Evolutionary conservation across 2,329 filamentous ascomycete species (phyloP), one percentile per base, ranked within the genome.

Genomic region (Penicillium sp.): DNA sequence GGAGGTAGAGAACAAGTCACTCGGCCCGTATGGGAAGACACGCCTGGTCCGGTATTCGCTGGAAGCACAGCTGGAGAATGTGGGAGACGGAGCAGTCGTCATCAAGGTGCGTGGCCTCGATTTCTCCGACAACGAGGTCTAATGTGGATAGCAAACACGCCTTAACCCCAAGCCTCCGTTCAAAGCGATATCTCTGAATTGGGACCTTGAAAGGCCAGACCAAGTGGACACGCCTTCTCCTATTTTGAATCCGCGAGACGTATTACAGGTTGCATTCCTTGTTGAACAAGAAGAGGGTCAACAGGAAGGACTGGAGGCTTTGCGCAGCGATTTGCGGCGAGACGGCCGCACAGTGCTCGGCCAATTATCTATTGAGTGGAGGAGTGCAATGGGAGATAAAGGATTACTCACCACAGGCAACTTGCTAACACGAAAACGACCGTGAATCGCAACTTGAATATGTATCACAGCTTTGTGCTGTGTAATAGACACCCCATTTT

Each of bases 41-140:
- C 71, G 75, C 44, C 69, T 78, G 48, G 69, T 79, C 48, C 76
- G 78, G 60, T 97, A 92, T 85, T 88, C 92, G 15, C 83, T 99
- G 54, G 95, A 99, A 77, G 95, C 94, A 29, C 95, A 99, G 80
- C 79, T 99, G 62, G 95, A 99, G 81, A 99, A 98, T 77, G 91
- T 93, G 73, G 92, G 92, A 51, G 93, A 97, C 74, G 89, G 89
- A 49, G 83, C 88, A 5, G 90, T 98, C 67, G 87, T 91, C 72
- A 84, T 99, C 56, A 91, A 96, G 77, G 84, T 86, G 71, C 69
- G 71, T 62, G 30, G 50, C 19, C 69, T 13, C 1, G 4, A 35
- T 11, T 30, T 30, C 46, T 17, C 26, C 70, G 44, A 29, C 7
- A n/a, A 11, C 26, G n/a, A 15, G 9, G 15, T 35, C 58, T 64